These are phyloP conservation scores for Beauveria scarabaeidicola DNA, from an alignment of 2,329 filamentous ascomycete genomes.

Conservation along the genomic window DNA sequence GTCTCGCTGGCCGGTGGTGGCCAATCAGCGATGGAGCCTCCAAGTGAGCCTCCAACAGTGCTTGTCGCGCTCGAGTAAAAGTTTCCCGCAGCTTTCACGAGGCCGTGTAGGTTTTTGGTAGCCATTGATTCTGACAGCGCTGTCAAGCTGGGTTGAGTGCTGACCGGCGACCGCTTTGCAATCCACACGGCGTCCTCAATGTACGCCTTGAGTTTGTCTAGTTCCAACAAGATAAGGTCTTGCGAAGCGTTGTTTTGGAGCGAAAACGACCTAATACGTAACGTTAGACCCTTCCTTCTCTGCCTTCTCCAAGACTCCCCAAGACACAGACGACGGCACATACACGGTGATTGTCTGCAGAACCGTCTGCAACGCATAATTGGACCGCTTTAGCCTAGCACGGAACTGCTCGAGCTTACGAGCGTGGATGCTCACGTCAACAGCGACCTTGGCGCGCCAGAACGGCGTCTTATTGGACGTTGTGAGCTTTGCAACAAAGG, in stretches of 20 bases:
- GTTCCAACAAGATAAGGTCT: not conserved
- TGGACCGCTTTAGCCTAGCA: not conserved
- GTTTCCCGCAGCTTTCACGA: not conserved
- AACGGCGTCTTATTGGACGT: not conserved
- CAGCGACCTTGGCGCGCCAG: not conserved
- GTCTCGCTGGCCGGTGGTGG: not conserved
- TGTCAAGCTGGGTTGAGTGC: not conserved
- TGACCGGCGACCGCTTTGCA: not conserved
- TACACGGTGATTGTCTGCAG: not conserved
- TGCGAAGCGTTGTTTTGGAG: not conserved
- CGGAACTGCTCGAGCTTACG: not conserved
- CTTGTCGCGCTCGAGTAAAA: not conserved
- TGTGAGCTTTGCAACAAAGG: not conserved
- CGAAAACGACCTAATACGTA: not conserved
- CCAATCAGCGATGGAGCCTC: not conserved
- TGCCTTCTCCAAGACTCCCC: not conserved
- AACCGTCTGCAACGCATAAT: not conserved
- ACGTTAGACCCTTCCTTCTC: not conserved
- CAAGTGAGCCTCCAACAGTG: not conserved
- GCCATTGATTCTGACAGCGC: not conserved
- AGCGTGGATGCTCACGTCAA: not conserved
- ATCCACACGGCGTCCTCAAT: not conserved
- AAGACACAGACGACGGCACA: not conserved
- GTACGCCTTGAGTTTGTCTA: not conserved
- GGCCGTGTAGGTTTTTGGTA: not conserved